These are phyloP conservation scores for Candida broadrunensis DNA, from an alignment of 805 yeast species.

Conservation along the genomic window DNA sequence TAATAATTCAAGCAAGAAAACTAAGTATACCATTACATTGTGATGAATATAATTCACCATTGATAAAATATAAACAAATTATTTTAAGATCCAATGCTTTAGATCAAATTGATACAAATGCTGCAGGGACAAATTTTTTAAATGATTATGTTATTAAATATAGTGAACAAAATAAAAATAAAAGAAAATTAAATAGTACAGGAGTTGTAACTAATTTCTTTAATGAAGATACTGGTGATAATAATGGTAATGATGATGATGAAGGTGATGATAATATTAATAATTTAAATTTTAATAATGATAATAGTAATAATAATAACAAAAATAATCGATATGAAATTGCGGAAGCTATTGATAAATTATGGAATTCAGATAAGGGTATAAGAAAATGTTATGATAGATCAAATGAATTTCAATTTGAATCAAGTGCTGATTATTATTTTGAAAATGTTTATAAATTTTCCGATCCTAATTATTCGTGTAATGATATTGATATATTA, in stretches of 20 bases:
- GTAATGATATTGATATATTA: conserved; percentile 79
- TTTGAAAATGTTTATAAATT: conserved; percentile 70
- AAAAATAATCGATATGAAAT: conserved; percentile 45
- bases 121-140: conserved; percentile 61
- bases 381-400: conserved; percentile 54
- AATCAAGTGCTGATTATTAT: conserved; percentile 77
- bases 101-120: conserved; percentile 59
- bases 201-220: conserved; percentile 34
- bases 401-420: conserved; percentile 80
- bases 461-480: conserved; percentile 60
- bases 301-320: not conserved
- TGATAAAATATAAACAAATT: conserved; percentile 46
- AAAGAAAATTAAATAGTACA: conserved; percentile 52
- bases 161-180: conserved; percentile 50
- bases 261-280: conserved; percentile 8
- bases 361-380: conserved; percentile 75
- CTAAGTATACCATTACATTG: conserved; percentile 63
- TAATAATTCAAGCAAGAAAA: conserved; percentile 73
- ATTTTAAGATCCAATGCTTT: conserved; percentile 57
- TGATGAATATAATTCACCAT: conserved; percentile 48
- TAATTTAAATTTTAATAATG: conserved; percentile 5
- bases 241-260: not conserved
- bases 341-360: conserved; percentile 62
- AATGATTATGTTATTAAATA: conserved; percentile 64
- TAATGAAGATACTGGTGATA: conserved; percentile 11